Conservation (phyloP, 306 rosid genomes). For the Trifolium fragiferum region DNA sequence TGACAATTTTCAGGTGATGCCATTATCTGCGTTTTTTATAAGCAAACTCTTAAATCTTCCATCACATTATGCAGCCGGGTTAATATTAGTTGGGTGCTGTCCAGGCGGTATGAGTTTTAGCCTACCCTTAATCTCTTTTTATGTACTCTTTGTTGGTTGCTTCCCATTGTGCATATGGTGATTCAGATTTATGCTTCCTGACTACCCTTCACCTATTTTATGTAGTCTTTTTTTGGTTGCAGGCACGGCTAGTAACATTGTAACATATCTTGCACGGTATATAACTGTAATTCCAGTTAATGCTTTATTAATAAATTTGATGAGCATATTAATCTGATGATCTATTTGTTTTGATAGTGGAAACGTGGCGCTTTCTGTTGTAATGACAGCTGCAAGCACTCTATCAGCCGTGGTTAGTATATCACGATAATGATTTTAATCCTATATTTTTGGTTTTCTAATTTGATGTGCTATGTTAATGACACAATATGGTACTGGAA, state of each 20-base stretch:
- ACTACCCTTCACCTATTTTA: conserved; percentile 7
- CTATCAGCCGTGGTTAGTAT: conserved; percentile 75
- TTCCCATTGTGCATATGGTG: not conserved
- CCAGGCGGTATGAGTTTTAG: conserved; percentile 72
- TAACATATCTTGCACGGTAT: conserved; percentile 91
- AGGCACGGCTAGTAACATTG: conserved; percentile 94
- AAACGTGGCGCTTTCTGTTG: conserved; percentile 87
- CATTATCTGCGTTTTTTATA: conserved; percentile 67
- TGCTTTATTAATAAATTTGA: conserved; percentile 19
- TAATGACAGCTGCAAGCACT: conserved; percentile 93
- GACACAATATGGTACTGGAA: conserved; percentile 10
- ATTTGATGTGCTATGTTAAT: conserved; percentile 22
- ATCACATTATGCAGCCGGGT: conserved; percentile 86
- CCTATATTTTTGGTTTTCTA: conserved; percentile 13
- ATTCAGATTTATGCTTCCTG: conserved; percentile 6
- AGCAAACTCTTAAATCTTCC: conserved; percentile 84
- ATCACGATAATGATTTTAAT: conserved; percentile 30
- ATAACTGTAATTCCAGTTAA: conserved; percentile 20
- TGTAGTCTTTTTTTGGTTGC: conserved; percentile 46
- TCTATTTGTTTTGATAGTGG: conserved; percentile 59
- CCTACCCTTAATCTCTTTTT: not conserved
- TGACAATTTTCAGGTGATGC: conserved; percentile 78
- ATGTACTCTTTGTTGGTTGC: not conserved
- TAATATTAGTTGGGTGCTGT: conserved; percentile 80
- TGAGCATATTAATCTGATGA: conserved; percentile 38